A percentile compares a stretch with the other conserved stretches of the same genome.
These are phyloP conservation scores for Raphanus raphanistrum DNA, from an alignment of 345 rosid species.

Conservation along the genomic window DNA sequence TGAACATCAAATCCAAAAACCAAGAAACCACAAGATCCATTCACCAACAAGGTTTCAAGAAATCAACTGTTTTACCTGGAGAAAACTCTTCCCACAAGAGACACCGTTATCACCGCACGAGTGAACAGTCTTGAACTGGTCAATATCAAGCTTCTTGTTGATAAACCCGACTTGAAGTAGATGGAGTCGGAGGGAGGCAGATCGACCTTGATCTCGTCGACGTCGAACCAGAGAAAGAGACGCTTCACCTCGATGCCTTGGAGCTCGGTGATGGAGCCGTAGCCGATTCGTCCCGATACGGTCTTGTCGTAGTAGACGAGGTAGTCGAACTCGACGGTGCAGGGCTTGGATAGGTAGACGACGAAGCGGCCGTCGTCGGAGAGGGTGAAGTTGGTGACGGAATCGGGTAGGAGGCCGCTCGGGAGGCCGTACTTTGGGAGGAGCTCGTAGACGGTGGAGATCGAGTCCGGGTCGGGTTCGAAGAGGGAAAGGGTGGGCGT, in stretches of 20 bases:
- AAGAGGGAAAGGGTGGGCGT: conserved; percentile 24
- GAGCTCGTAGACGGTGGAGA: conserved; percentile 64
- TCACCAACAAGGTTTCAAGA: no score
- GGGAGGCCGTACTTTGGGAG: conserved; percentile 94
- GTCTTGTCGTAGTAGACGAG: conserved; percentile 71
- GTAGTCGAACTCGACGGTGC: conserved; percentile 77
- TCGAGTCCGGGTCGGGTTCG: conserved; percentile 38
- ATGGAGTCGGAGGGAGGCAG: conserved; percentile 81
- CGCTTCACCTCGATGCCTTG: conserved; percentile 82
- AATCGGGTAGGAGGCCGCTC: conserved; percentile 64
- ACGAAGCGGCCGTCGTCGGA: conserved; percentile 64
- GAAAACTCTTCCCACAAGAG: conserved; percentile 23
- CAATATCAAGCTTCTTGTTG: conserved; percentile 80
- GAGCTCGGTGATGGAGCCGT: conserved; percentile 71
- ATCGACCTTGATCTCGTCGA: conserved; percentile 85
- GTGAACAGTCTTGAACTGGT: conserved; percentile 79
- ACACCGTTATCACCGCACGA: conserved; percentile 48
- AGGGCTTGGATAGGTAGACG: conserved; percentile 53
- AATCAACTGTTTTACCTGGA: conserved; percentile 27
- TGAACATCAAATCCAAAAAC: conserved; percentile 7
- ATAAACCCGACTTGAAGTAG: conserved; percentile 87
- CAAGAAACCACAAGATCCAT: not conserved
- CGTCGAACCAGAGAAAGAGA: conserved; percentile 77
- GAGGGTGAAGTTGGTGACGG: conserved; percentile 61
- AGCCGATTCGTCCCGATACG: conserved; percentile 64